A percentile compares a stretch with the other conserved stretches of the same genome.
Evolutionary conservation across 1,284 basidiomycete genomes (phyloP).

Genomic region (Ustilago bromivora): DNA sequence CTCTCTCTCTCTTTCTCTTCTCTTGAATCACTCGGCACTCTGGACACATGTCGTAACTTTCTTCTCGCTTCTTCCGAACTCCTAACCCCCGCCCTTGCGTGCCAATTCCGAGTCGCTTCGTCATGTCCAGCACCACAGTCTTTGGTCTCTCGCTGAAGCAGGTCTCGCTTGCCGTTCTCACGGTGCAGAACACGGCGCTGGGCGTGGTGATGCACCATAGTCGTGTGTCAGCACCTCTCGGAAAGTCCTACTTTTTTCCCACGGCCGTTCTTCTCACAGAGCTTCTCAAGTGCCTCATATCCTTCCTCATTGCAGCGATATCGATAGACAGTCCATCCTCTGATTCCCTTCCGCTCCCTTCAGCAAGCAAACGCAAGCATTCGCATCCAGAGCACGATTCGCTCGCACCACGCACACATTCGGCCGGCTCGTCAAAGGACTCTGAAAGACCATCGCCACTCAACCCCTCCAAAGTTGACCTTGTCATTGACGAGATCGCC

Average conservation of each 20-base stretch:
- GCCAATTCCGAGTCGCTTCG: not conserved
- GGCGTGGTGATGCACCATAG: slow-evolving; percentile 72
- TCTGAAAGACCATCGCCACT: not conserved
- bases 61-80: not conserved
- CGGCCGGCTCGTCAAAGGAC: slow-evolving; percentile 2
- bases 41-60: slow-evolving; percentile 25
- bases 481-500: slow-evolving; percentile 71
- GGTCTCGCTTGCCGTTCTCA: slow-evolving; percentile 84
- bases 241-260: slow-evolving; percentile 85
- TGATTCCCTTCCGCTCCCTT: slow-evolving; percentile 35
- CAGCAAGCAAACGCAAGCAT: slow-evolving; percentile 20
- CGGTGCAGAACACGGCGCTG: slow-evolving; percentile 80
- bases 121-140: slow-evolving; percentile 24
- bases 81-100: slow-evolving; percentile 1
- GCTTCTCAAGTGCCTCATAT: slow-evolving; percentile 88
- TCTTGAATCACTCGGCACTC: not conserved
- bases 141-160: slow-evolving; percentile 49
- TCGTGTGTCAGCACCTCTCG: slow-evolving; percentile 79
- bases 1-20: not conserved
- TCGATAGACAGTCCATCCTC: slow-evolving; percentile 19
- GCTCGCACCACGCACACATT: slow-evolving; percentile 10
- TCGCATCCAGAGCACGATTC: slow-evolving; percentile 20
- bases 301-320: slow-evolving; percentile 76
- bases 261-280: slow-evolving; percentile 93
- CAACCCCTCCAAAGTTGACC: slow-evolving; percentile 20